Base-by-base conservation (phyloP, 1,139 yeast species). In the Tardiomyces digboiensis region DNA sequence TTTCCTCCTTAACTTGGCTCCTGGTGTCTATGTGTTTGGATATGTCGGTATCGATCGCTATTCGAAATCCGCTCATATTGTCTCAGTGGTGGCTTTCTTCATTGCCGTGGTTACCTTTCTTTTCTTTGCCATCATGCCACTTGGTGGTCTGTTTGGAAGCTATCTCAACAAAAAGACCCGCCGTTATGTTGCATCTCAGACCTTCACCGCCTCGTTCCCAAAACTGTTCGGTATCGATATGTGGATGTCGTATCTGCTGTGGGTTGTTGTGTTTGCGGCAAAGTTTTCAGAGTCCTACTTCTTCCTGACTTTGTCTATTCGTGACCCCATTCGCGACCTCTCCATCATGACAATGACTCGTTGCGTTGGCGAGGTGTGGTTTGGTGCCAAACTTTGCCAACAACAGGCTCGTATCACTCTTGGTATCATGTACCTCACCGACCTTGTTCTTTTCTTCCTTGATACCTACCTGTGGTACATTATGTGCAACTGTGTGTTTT, bases 391-490 rank as follows among this genome's bases (percentile, higher is more conserved):
- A 20, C 69, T 91, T 47, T 91, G 98, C 74, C 71, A 69, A 52
- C 87, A 84, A 50, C 98, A 91, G 69, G 82, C 94, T 36, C 82
- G 78, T 64, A 80, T 91, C 61, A 88, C 87, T 36, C 73, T 91
- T 60, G 97, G 95, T 61, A 73, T 91, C 70, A 89, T 91, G 95
- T 80, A 76, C 58, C 78, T 84, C 52, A 91, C 94, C 47, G 97
- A 91, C 69, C 74, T 91, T 74, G 74, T 91, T 58, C 78, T 91
- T 71, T 91, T 89, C 83, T 91, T 91, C 80, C 78, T 91, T 75
- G 98, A 91, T 83, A 87, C 97, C 54, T 91, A 87, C 68, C 78
- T 91, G 83, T 91, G 98, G 97, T 91, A 89, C 76, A 89, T 91
- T 75, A 75, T 91, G 57, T 82, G 86, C 67, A 91, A 89, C 78